Evolutionary conservation across 2,329 filamentous ascomycete genomes (phyloP).

Genomic region (Purpureocillium lavendulum): DNA sequence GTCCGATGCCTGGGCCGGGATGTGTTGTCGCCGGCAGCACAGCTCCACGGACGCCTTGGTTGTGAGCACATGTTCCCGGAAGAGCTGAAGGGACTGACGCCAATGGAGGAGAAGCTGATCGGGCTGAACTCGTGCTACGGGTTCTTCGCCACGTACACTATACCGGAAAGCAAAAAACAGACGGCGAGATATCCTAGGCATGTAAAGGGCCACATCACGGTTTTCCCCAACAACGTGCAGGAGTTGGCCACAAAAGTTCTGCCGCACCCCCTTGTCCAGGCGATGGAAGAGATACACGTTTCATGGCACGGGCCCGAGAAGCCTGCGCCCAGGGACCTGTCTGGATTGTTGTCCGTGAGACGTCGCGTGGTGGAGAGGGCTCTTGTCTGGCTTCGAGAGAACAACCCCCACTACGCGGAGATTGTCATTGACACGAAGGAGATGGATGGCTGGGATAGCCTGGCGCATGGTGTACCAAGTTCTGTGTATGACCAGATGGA

Average conservation of each 20-base stretch:
- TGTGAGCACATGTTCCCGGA: not conserved
- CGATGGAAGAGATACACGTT: constrained; percentile 6
- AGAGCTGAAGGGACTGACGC: not conserved
- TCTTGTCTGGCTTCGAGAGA: constrained; percentile 6
- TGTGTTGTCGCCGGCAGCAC: constrained; percentile 1
- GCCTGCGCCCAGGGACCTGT: constrained; percentile 4
- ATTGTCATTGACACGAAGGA: constrained; percentile 6
- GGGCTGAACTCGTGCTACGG: constrained; percentile 1
- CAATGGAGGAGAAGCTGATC: constrained; percentile 2
- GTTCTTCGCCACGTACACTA: too few relatives aligned
- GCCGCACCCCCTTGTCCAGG: constrained; percentile 6
- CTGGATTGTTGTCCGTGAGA: constrained; percentile 5
- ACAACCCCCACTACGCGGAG: constrained; percentile 6
- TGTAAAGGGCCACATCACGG: too few relatives aligned
- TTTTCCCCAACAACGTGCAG: too few relatives aligned
- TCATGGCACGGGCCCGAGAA: constrained; percentile 5
- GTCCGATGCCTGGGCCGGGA: not conserved
- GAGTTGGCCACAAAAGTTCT: too few relatives aligned
- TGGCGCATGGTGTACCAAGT: constrained; percentile 6
- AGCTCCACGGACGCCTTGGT: constrained; percentile 1
- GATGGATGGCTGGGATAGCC: constrained; percentile 7
- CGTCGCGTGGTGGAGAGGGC: constrained; percentile 6
- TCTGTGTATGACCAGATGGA: constrained; percentile 7
- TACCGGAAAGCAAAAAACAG: not conserved
- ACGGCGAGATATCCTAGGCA: not conserved